Evolutionary conservation across 169 alveolate genomes (phyloP).

Genomic region (Besnoitia besnoiti): DNA sequence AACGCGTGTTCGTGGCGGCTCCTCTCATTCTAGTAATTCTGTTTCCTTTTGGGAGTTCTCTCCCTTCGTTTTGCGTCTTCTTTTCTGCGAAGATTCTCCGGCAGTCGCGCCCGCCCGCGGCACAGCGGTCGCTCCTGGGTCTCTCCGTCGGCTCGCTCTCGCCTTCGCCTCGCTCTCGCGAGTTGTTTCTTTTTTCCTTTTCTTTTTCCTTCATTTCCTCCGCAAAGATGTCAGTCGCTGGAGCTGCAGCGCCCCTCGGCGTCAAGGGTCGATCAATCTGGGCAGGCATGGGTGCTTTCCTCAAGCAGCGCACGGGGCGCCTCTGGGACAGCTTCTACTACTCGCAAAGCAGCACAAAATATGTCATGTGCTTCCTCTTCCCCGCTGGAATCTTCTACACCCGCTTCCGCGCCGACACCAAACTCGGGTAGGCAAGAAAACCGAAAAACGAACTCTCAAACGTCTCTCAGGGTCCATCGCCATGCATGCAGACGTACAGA

Average conservation of each 20-base stretch:
- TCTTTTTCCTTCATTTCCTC: neutral
- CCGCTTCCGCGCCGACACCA: slow-evolving; percentile 85
- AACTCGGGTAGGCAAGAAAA: slow-evolving; percentile 76
- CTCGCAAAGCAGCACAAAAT: slow-evolving; percentile 85
- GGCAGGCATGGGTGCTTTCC: neutral
- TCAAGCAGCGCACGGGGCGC: slow-evolving; percentile 77
- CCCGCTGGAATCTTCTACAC: slow-evolving; percentile 84
- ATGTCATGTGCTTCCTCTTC: slow-evolving; percentile 80
- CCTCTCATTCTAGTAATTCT: too few relatives aligned
- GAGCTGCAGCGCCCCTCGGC: neutral
- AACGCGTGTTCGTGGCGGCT: too few relatives aligned
- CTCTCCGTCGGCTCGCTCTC: neutral
- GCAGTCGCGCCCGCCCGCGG: too few relatives aligned
- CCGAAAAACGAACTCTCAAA: too few relatives aligned
- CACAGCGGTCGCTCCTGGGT: too few relatives aligned
- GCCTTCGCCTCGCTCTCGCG: neutral
- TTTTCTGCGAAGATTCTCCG: neutral
- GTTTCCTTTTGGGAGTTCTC: too few relatives aligned
- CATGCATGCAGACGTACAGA: too few relatives aligned
- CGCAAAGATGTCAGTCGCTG: neutral
- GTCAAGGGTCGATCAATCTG: slow-evolving; percentile 6
- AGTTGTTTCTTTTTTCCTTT: neutral
- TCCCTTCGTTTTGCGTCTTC: neutral
- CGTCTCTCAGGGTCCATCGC: too few relatives aligned
- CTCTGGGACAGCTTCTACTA: slow-evolving; percentile 84